A percentile compares a stretch with the other conserved stretches of the same genome.
phyloP scores from a whole-genome alignment of 1,284 basidiomycete genomes.

The Leccinum subatratum region DNA sequence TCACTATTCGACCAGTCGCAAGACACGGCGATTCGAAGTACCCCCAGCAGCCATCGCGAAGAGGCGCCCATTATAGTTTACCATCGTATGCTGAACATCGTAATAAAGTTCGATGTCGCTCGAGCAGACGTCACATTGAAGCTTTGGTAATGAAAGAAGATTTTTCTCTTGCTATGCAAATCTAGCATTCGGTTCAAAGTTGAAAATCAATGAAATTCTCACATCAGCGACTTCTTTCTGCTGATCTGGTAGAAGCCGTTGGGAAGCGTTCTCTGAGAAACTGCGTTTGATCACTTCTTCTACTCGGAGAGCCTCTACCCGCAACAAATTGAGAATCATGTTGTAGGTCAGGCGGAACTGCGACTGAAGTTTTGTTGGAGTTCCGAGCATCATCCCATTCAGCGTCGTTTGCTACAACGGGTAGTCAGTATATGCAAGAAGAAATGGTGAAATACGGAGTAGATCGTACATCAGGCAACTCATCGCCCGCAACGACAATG shows the following conservation, averaged over 20 bases:
- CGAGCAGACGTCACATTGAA: constrained; percentile 67
- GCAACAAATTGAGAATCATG: constrained; percentile 96
- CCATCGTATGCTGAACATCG: constrained; percentile 66
- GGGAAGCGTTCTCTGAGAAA: constrained; percentile 97
- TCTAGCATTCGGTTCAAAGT: not conserved
- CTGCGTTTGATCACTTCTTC: constrained; percentile 99
- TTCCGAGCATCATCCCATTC: constrained; percentile 89
- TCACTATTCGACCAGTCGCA: constrained; percentile 71
- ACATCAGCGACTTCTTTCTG: constrained; percentile 83
- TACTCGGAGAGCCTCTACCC: constrained; percentile 93
- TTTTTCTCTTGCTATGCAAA: constrained; percentile 65
- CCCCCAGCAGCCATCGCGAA: constrained; percentile 62
- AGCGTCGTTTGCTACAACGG: constrained; percentile 62
- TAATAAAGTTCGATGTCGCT: constrained; percentile 76
- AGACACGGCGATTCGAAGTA: constrained; percentile 69
- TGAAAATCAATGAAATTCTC: constrained; percentile 19
- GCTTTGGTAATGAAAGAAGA: constrained; percentile 61
- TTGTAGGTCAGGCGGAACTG: constrained; percentile 99
- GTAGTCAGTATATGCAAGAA: constrained; percentile 13
- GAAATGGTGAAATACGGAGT: constrained; percentile 5
- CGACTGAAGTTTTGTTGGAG: constrained; percentile 86
- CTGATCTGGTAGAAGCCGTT: constrained; percentile 88
- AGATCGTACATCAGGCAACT: constrained; percentile 74
- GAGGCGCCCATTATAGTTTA: constrained; percentile 64
- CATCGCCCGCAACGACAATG: constrained; percentile 82